These are phyloP conservation scores for Cymbopogon citratus DNA, from an alignment of 176 grass and related monocot species.

Conservation along the genomic window DNA sequence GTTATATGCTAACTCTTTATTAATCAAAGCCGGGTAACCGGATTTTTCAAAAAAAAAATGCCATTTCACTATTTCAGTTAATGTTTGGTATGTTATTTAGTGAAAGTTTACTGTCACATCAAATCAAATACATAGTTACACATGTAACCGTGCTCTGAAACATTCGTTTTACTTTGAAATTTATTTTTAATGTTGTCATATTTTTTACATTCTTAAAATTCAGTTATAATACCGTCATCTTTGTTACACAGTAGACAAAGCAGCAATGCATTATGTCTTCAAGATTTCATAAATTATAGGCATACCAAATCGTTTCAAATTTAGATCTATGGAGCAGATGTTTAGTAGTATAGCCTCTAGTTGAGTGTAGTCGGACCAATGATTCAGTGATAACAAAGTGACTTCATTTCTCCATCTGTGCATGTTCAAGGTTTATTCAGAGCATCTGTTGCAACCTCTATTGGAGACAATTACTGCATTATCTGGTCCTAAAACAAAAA, in stretches of 20 bases:
- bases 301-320: neutral
- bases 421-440: constrained; percentile 73
- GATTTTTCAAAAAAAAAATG: too few species aligned
- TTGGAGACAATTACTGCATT: constrained; percentile 79
- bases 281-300: constrained; percentile 1
- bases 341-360: neutral
- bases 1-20: too few species aligned
- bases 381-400: neutral
- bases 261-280: neutral
- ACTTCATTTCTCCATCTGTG: neutral
- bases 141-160: neutral
- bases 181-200: neutral
- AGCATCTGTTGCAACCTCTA: constrained; percentile 72
- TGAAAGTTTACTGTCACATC: neutral
- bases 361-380: neutral
- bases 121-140: neutral
- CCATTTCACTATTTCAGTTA: neutral
- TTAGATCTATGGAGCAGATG: neutral
- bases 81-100: neutral
- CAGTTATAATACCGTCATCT: neutral
- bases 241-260: neutral
- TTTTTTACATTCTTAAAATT: neutral
- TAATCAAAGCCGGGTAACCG: too few species aligned
- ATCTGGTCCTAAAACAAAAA: constrained; percentile 80
- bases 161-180: neutral